These are phyloP conservation scores for Nicotiana knightiana DNA, from an alignment of 257 asterid species.

Conservation along the genomic window DNA sequence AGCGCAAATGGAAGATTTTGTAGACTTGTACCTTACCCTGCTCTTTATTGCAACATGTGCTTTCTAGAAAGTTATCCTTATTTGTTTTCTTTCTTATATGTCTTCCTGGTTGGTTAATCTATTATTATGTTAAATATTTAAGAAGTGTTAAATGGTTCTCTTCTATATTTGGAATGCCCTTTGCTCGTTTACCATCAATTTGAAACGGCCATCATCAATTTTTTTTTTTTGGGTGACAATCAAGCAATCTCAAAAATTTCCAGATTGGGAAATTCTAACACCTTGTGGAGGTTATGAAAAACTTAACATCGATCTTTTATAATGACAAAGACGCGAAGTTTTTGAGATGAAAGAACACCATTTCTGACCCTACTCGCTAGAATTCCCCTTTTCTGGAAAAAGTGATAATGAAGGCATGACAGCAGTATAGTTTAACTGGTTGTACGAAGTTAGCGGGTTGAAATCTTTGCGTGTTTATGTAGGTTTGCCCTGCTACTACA, in stretches of 20 bases:
- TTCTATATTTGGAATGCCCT: not conserved
- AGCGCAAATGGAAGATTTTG: constrained; percentile 68
- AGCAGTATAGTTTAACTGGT: too few species aligned
- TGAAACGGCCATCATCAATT: not conserved
- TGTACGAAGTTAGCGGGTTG: too few species aligned
- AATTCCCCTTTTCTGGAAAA: too few species aligned
- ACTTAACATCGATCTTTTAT: too few species aligned
- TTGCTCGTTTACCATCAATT: not conserved
- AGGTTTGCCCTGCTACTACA: too few species aligned
- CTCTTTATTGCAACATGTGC: not conserved
- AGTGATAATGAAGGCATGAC: too few species aligned
- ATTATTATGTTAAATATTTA: not conserved
- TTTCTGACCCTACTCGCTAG: too few species aligned
- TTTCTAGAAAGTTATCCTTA: not conserved
- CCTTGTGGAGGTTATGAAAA: too few species aligned
- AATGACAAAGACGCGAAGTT: too few species aligned
- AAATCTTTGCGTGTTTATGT: too few species aligned
- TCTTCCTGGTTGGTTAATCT: not conserved
- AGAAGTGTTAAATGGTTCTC: not conserved
- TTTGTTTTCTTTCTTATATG: not conserved
- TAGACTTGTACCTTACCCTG: constrained; percentile 14
- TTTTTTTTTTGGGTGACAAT: not conserved
- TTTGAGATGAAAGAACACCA: too few species aligned
- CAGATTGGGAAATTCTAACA: not conserved
- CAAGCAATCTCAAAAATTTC: not conserved